A percentile compares a stretch with the other conserved stretches of the same genome.
phyloP scores from a whole-genome alignment of 2,329 filamentous ascomycete genomes.

The Coniochaeta prunicola region DNA sequence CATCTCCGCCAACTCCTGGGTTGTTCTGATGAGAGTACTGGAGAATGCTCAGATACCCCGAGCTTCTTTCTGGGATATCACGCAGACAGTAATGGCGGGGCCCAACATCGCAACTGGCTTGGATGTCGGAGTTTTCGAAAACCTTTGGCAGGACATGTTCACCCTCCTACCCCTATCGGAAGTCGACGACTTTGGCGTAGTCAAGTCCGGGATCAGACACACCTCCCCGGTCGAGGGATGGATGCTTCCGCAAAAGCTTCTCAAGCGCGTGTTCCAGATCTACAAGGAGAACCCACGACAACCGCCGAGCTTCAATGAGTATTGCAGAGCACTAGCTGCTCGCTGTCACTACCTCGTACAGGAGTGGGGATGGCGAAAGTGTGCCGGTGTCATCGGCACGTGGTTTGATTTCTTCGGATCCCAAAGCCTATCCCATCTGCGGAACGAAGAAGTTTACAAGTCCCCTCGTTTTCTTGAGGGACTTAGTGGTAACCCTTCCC shows the following conservation, averaged over 20 bases:
- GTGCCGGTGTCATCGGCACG: conserved; percentile 48
- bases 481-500: conserved; percentile 35
- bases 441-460: conserved; percentile 55
- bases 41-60: conserved; percentile 41
- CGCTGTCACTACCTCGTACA: conserved; percentile 57
- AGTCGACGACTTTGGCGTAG: conserved; percentile 47
- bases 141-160: conserved; percentile 52
- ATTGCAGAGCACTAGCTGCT: conserved; percentile 50
- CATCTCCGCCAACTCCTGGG: conserved; percentile 47
- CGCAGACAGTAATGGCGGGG: conserved; percentile 34
- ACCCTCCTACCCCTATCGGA: conserved; percentile 53
- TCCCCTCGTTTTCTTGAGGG: conserved; percentile 56
- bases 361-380: conserved; percentile 59
- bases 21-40: conserved; percentile 47
- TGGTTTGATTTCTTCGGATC: conserved; percentile 64
- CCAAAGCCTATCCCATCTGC: conserved; percentile 52
- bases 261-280: conserved; percentile 50
- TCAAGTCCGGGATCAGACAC: conserved; percentile 32
- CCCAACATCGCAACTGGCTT: conserved; percentile 24
- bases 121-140: conserved; percentile 44
- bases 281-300: conserved; percentile 51
- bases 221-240: conserved; percentile 46
- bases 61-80: conserved; percentile 54
- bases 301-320: conserved; percentile 56
- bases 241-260: conserved; percentile 47